Percentiles rank a stretch among this genome's conserved stretches.
Conservation (phyloP, 306 rosid genomes). For the Prunus mume region DNA sequence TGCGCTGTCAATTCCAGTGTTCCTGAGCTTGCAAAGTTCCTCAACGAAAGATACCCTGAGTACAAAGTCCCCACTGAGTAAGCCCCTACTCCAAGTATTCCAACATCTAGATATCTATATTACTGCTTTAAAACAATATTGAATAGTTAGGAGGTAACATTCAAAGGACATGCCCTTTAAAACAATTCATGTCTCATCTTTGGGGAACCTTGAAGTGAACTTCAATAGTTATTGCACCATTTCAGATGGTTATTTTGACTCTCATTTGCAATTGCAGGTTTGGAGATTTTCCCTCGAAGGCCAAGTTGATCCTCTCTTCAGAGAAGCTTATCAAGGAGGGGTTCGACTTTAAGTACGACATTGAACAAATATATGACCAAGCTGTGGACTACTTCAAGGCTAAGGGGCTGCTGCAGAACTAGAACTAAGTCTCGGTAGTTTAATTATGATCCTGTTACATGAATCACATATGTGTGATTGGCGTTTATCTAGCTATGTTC, state of each 20-base stretch:
- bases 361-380: conserved; percentile 64
- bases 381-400: conserved; percentile 63
- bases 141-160: too few relatives aligned
- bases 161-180: too few relatives aligned
- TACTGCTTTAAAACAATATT: neutral
- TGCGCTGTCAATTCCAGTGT: conserved; percentile 59
- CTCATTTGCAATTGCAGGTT: conserved; percentile 48
- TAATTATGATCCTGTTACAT: neutral
- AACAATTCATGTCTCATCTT: too few relatives aligned
- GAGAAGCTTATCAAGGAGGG: conserved; percentile 79
- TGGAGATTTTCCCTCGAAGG: conserved; percentile 52
- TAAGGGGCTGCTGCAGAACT: conserved; percentile 49
- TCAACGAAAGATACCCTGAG: conserved; percentile 54
- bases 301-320: conserved; percentile 55
- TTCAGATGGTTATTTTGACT: neutral
- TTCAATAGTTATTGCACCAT: neutral
- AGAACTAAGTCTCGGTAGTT: conserved; percentile 8
- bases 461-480: neutral
- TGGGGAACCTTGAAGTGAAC: neutral
- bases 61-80: conserved; percentile 67
- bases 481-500: neutral
- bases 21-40: conserved; percentile 74
- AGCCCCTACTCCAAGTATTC: conserved; percentile 20
- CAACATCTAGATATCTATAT: neutral
- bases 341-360: conserved; percentile 56